Evolutionary conservation across 306 rosid species (phyloP).

Genomic region (Trichosanthes truncata): DNA sequence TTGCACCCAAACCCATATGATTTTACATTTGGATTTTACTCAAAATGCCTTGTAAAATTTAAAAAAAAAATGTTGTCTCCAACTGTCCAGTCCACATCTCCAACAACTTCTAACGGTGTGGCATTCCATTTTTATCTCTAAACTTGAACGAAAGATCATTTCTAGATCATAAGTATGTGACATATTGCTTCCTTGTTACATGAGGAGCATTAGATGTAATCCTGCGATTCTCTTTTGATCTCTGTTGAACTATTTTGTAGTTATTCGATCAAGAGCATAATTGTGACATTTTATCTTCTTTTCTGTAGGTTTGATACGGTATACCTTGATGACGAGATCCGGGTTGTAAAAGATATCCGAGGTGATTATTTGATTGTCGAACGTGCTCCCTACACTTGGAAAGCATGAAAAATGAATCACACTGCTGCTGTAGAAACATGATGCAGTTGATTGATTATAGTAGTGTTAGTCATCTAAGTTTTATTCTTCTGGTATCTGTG

Average conservation of each 20-base stretch:
- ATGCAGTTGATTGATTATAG: neutral
- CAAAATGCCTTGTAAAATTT: too few species aligned
- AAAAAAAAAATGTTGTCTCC: too few species aligned
- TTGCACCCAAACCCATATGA: too few species aligned
- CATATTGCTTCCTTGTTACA: neutral
- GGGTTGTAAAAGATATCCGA: slow-evolving; percentile 75
- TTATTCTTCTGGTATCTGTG: neutral
- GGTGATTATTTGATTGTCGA: slow-evolving; percentile 83
- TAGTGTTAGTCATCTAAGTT: neutral
- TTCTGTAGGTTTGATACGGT: slow-evolving; percentile 58
- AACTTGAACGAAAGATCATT: neutral
- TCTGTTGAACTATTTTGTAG: neutral
- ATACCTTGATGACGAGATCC: slow-evolving; percentile 62
- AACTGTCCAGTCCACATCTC: neutral
- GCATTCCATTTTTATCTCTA: neutral
- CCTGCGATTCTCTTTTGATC: neutral
- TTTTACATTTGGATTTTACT: too few species aligned
- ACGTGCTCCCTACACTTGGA: slow-evolving; percentile 65
- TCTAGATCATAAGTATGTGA: neutral
- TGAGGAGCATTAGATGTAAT: neutral
- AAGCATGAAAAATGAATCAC: slow-evolving; percentile 32
- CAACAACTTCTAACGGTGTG: neutral
- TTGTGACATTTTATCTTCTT: neutral
- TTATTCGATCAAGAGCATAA: neutral
- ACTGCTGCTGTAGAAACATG: neutral